These are phyloP conservation scores for Myriosclerotinia scirpicola DNA, from an alignment of 2,329 filamentous ascomycete genomes.

Conservation along the genomic window DNA sequence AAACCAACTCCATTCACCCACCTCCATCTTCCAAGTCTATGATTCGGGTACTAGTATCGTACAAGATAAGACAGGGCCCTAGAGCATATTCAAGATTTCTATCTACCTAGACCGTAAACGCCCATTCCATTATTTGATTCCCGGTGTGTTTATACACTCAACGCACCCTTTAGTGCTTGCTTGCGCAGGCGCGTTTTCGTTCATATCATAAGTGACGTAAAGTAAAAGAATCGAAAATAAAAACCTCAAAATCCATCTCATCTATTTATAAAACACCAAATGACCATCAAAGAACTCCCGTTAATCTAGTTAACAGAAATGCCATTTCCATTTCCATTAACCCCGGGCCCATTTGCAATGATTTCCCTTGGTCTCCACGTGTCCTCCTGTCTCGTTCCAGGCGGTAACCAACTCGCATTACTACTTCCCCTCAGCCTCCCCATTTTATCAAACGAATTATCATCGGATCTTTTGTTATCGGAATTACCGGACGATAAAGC, in stretches of 20 bases:
- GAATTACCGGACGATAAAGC: slow-evolving; percentile 45
- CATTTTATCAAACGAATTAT: slow-evolving; percentile 58
- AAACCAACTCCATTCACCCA: not conserved
- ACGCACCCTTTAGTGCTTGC: not conserved
- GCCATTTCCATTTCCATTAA: slow-evolving; percentile 10
- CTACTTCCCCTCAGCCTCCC: slow-evolving; percentile 47
- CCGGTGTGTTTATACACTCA: not conserved
- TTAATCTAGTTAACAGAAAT: slow-evolving; percentile 15
- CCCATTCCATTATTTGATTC: not conserved
- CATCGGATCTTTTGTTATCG: slow-evolving; percentile 43
- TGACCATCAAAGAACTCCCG: not conserved
- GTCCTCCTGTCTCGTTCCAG: slow-evolving; percentile 81
- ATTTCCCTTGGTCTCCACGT: slow-evolving; percentile 61
- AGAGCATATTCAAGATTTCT: slow-evolving; percentile 15
- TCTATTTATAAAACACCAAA: slow-evolving; percentile 15
- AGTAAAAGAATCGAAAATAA: not conserved
- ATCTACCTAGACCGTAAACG: not conserved
- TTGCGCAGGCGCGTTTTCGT: slow-evolving; percentile 10
- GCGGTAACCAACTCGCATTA: slow-evolving; percentile 64
- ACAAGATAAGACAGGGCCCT: not conserved
- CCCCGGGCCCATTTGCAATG: slow-evolving; percentile 12
- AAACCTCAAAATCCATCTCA: slow-evolving; percentile 3
- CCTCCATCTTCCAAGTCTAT: not conserved
- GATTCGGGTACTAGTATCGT: too few species aligned
- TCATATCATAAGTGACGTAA: slow-evolving; percentile 9